Evolutionary conservation across 2,329 filamentous ascomycete genomes (phyloP).

Genomic region (Pseudogymnoascus sp.): DNA sequence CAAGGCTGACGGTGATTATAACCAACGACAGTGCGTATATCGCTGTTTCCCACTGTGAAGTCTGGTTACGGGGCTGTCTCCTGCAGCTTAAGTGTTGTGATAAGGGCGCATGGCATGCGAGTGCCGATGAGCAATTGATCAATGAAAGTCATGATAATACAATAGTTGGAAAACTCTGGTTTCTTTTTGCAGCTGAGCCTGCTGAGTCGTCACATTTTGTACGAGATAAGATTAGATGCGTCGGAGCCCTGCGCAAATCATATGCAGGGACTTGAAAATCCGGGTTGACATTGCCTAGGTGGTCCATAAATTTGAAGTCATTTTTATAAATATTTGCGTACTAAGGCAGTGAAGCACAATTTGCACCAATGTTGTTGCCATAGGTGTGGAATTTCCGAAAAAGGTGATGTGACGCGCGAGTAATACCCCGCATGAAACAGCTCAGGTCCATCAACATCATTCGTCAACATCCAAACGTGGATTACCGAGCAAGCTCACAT

Average conservation of each 20-base stretch:
- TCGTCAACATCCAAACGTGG: background rate
- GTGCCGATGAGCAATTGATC: background rate
- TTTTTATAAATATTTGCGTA: background rate
- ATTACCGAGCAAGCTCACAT: conserved; percentile 1
- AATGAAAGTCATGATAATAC: background rate
- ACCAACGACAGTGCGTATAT: background rate
- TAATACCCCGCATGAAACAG: background rate
- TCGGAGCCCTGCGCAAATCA: background rate
- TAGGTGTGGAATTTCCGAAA: too few relatives aligned
- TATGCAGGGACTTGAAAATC: background rate
- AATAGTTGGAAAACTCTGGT: background rate
- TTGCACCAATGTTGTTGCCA: background rate
- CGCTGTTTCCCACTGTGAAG: background rate
- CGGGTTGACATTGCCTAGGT: background rate
- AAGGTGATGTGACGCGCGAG: background rate
- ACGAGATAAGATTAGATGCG: background rate
- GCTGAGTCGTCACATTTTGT: background rate
- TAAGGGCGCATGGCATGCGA: background rate
- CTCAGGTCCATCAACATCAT: background rate
- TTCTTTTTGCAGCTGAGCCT: background rate
- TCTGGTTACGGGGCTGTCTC: background rate
- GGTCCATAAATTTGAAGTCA: background rate
- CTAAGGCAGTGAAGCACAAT: background rate
- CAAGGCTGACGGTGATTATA: background rate
- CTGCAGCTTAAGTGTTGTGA: background rate